Evolutionary conservation across 2,329 filamentous ascomycete genomes (phyloP), one percentile per base, ranked within the genome.

Genomic region (Neonectria punicea): DNA sequence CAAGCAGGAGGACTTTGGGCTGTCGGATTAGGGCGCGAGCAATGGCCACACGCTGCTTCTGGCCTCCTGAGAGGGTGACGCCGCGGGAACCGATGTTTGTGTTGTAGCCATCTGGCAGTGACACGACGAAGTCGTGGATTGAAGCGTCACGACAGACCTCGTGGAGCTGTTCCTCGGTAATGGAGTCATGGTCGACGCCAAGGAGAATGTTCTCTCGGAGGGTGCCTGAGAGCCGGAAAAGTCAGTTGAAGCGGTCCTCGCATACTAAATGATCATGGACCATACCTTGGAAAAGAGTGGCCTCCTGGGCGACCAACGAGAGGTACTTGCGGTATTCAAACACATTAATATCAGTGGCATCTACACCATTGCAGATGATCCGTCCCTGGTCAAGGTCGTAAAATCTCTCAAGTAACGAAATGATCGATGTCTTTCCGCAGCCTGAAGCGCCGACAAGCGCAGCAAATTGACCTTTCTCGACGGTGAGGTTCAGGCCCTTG

Each of bases 291-390:
- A 92, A 93, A 0, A 94, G 83, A 0, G 89, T 90, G 9, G 92
- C 86, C 75, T 94, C 92, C 77, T 94, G 92, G 4, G 90, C 88
- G 0, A 94, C 92, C 0, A 94, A 84, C 1, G 90, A 90, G 13
- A 94, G 82, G 39, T 87, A 80, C 61, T 84, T 83, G 44, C 92
- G 87, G 75, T 93, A 93, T 18, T 84, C 79, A 65, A 84, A 84
- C 0, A 91, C 83, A 60, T 90, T 86, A 57, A 93, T 75, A 1
- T 82, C 75, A 1, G 81, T 76, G 47, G 94, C 87, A 70, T 90
- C 84, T 55, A 82, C 81, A 5, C 84, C 87, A 74, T 92, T 89
- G 74, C 89, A 86, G 0, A 89, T 80, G 58, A 96, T 89, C 5
- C 82, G 80, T 6, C 93, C 93, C 11, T 84, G 81, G 16, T 86